Base-by-base conservation (phyloP, 306 rosid genomes). In the Trichosanthes truncata region DNA sequence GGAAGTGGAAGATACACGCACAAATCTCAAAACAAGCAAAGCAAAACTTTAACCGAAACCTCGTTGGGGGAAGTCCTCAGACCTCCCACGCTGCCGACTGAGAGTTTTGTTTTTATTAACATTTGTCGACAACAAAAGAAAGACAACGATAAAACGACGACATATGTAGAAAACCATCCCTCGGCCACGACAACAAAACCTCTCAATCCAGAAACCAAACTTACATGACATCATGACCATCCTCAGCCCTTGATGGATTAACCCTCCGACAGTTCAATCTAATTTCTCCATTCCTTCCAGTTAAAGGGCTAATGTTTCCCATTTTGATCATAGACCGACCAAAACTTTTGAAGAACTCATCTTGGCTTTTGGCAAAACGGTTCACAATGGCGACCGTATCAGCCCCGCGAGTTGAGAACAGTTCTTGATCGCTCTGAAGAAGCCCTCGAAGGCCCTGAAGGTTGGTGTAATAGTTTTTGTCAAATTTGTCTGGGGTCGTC, bases 201-300 rank as follows among this genome's bases (percentile, higher is more conserved):
- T 36, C 40, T 36, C 40, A 36, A 36, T 36, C 40, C 6, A 29
- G 2, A 5, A 36, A 36, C 13, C 21, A 35, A 35, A 35, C 25
- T 66, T 66, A 66, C 46, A 66, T 66, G 18, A 66, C 26, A 66
- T 66, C 74, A 66, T 20, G 48, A 18, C 49, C 66, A 0, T 60
- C 36, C 10, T 60, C 66, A 3, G 26, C 17, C 18, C 48, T 38
- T 4, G 7, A 7, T 52, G 79, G 57, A 78, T 88, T 88, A n/a
- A 82, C 85, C 49, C 61, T 80, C 61, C 46, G 75, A 76, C 91
- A 88, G 11, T 84, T 57, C 1, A 62, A 23, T 62, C 91, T 82
- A 55, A 88, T 86, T 48, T 86, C 86, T 20, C 88, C 89, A 25
- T 21, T 38, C 9, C 23, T 84, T 13, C 91, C 91, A 0, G 88